phyloP scores from a whole-genome alignment of 768 basidiomycete genomes.

The Trametes meyenii region DNA sequence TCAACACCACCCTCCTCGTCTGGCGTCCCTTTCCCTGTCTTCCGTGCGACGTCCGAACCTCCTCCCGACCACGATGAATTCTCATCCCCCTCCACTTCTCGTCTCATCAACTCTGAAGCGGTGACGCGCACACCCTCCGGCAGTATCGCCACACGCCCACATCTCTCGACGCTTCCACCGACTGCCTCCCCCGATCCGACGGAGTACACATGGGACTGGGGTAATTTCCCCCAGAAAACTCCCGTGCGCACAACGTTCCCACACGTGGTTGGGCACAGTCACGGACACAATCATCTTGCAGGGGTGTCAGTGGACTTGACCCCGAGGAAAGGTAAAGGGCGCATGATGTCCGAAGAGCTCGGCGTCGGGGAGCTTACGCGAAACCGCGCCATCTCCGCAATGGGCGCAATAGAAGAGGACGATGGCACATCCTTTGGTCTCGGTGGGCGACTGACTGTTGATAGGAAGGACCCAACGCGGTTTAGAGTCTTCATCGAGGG shows the following conservation, averaged over 20 bases:
- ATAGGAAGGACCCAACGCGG: slow-evolving; percentile 59
- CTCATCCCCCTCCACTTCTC: slow-evolving; percentile 2
- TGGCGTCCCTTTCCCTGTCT: slow-evolving; percentile 40
- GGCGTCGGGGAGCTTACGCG: slow-evolving; percentile 21
- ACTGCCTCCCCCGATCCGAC: slow-evolving; percentile 37
- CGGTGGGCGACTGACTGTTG: slow-evolving; percentile 60
- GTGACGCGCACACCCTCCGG: slow-evolving; percentile 15
- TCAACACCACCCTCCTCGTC: slow-evolving; percentile 30
- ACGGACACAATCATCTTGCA: slow-evolving; percentile 25
- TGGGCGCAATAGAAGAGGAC: slow-evolving; percentile 26
- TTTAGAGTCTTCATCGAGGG: slow-evolving; percentile 70
- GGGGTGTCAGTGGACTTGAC: slow-evolving; percentile 15
- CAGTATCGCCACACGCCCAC: slow-evolving; percentile 24
- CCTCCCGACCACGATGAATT: slow-evolving; percentile 48
- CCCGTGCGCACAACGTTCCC: slow-evolving; percentile 58
- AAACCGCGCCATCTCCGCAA: slow-evolving; percentile 29
- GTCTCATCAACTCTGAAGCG: slow-evolving; percentile 6
- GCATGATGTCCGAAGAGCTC: slow-evolving; percentile 24
- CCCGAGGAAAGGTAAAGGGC: slow-evolving; percentile 21
- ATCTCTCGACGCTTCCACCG: slow-evolving; percentile 18
- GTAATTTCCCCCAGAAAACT: slow-evolving; percentile 81
- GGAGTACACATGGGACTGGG: slow-evolving; percentile 96
- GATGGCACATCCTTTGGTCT: slow-evolving; percentile 43
- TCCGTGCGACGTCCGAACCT: slow-evolving; percentile 63
- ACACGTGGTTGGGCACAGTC: slow-evolving; percentile 33